phyloP scores from a whole-genome alignment of 495 filamentous ascomycete genomes.

The Hypoxylon fragiforme region DNA sequence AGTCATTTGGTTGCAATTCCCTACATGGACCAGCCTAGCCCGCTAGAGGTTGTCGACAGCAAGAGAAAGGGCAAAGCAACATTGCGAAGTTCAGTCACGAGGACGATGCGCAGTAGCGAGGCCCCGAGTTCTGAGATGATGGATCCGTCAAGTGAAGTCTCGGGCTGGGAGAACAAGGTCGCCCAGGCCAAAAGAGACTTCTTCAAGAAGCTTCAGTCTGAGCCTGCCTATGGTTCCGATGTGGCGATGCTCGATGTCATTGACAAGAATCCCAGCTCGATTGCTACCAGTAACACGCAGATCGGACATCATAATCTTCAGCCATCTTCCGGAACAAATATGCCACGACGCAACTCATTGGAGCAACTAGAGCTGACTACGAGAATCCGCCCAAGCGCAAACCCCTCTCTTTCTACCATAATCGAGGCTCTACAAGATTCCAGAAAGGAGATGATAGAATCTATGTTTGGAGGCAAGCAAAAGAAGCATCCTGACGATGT shows the following conservation, averaged over 20 bases:
- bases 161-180: background rate
- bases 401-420: slow-evolving; percentile 6
- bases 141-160: slow-evolving; percentile 8
- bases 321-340: background rate
- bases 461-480: slow-evolving; percentile 19
- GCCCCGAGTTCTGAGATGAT: background rate
- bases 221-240: slow-evolving; percentile 2
- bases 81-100: slow-evolving; percentile 17
- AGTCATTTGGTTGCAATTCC: slow-evolving; percentile 20
- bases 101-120: slow-evolving; percentile 16
- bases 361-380: background rate
- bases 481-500: slow-evolving; percentile 31
- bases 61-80: slow-evolving; percentile 24
- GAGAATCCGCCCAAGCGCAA: background rate
- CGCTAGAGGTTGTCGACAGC: slow-evolving; percentile 14
- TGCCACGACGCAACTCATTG: background rate
- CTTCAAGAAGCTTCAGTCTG: background rate
- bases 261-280: background rate
- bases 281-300: too few species aligned
- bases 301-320: background rate
- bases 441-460: slow-evolving; percentile 13
- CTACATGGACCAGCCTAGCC: slow-evolving; percentile 27
- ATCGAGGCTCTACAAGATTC: slow-evolving; percentile 27
- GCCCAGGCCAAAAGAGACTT: slow-evolving; percentile 2
- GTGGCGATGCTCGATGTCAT: slow-evolving; percentile 9